phyloP scores from a whole-genome alignment of 441 rosid species.

The Corymbia citriodora region DNA sequence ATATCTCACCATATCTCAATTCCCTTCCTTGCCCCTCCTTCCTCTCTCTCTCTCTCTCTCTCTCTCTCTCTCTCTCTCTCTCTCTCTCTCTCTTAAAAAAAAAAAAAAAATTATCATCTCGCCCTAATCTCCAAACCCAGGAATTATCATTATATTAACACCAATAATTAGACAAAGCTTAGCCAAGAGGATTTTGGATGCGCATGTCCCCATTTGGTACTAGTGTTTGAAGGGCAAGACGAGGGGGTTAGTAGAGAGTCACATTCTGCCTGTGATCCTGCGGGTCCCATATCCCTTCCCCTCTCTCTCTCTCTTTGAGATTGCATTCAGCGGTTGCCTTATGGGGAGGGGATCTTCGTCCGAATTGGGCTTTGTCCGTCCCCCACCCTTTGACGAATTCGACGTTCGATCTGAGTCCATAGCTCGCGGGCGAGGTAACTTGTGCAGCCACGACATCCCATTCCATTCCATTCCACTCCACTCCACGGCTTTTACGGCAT shows the following conservation, averaged over 20 bases:
- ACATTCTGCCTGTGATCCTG: conserved; percentile 30
- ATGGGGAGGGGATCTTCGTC: background rate
- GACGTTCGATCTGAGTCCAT: background rate
- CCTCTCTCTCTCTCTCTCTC: background rate
- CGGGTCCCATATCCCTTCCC: conserved; percentile 17
- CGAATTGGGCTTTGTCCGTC: background rate
- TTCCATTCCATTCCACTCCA: background rate
- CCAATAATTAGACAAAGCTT: background rate
- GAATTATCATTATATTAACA: background rate
- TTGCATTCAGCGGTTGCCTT: background rate
- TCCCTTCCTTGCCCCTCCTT: background rate
- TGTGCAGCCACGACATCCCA: background rate
- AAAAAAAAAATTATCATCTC: background rate
- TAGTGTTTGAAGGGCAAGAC: background rate
- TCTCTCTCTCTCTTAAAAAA: background rate
- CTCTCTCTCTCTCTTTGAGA: background rate
- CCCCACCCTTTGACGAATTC: background rate
- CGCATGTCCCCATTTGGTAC: conserved; percentile 9
- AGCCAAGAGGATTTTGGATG: conserved; percentile 17
- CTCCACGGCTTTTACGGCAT: background rate
- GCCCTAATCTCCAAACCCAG: background rate
- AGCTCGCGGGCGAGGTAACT: background rate
- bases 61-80: background rate
- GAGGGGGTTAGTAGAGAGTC: conserved; percentile 35
- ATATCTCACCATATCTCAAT: background rate